A percentile compares a stretch with the other conserved stretches of the same genome.
Evolutionary conservation across 345 rosid genomes (phyloP).

Genomic region (Pseudoturritis turrita): DNA sequence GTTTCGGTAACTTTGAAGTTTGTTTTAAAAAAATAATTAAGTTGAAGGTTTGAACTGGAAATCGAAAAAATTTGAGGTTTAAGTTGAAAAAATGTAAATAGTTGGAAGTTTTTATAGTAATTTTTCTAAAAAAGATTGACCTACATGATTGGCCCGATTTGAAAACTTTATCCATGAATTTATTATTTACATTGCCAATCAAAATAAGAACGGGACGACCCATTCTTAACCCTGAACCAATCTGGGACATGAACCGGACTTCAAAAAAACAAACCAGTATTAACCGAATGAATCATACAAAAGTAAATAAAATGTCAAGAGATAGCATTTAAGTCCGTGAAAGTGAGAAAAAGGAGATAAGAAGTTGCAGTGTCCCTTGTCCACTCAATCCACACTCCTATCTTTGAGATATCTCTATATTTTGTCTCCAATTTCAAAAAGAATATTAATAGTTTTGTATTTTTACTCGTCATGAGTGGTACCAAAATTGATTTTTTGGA

Average conservation of each 20-base stretch:
- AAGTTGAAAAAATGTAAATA: too few relatives aligned
- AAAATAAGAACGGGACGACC: background rate
- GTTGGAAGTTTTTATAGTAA: too few relatives aligned
- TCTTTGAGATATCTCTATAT: background rate
- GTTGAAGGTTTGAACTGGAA: too few relatives aligned
- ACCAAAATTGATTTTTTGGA: slow-evolving; percentile 24
- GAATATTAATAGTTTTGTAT: slow-evolving; percentile 14
- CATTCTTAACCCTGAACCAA: background rate
- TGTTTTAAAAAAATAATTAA: too few relatives aligned
- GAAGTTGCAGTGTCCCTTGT: slow-evolving; percentile 28
- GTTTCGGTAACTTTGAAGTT: too few relatives aligned
- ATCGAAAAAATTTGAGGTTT: too few relatives aligned
- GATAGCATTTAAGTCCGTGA: slow-evolving; percentile 28
- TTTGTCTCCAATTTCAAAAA: background rate
- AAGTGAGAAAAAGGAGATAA: slow-evolving; percentile 21
- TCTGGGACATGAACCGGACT: background rate
- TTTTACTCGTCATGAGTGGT: slow-evolving; percentile 24
- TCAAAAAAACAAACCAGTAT: background rate
- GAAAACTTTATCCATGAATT: too few relatives aligned
- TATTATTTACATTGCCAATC: background rate
- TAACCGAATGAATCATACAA: slow-evolving; percentile 4
- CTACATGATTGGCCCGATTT: too few relatives aligned
- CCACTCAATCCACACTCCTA: slow-evolving; percentile 13
- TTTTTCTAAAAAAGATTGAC: too few relatives aligned
- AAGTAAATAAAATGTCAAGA: slow-evolving; percentile 17